Evolutionary conservation across 1,284 basidiomycete species (phyloP).

Genomic region (Fomitopsis schrenkii): DNA sequence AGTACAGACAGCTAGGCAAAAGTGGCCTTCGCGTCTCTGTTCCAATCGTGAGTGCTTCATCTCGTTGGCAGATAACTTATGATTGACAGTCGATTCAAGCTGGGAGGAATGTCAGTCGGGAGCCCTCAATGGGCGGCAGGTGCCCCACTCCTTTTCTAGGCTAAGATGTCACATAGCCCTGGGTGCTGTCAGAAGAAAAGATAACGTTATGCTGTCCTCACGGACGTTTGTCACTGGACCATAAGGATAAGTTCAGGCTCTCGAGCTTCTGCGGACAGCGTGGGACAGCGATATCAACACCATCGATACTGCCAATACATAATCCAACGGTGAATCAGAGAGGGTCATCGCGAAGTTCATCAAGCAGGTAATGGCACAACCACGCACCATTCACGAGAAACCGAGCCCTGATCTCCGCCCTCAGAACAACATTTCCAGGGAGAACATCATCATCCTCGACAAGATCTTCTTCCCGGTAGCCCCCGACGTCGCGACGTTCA

Average conservation of each 20-base stretch:
- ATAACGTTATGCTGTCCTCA: neutral
- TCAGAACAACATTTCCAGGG: conserved; percentile 51
- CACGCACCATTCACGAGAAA: too few relatives aligned
- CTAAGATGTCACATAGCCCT: conserved; percentile 22
- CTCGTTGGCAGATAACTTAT: neutral
- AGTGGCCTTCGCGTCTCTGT: conserved; percentile 48
- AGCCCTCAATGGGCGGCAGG: conserved; percentile 32
- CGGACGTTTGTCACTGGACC: neutral
- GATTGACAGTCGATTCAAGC: conserved; percentile 16
- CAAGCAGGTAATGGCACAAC: conserved; percentile 28
- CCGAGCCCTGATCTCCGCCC: neutral
- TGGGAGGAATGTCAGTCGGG: conserved; percentile 49
- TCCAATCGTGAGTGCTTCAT: conserved; percentile 32
- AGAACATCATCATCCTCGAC: conserved; percentile 43
- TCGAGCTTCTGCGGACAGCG: conserved; percentile 40
- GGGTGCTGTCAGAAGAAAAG: conserved; percentile 44
- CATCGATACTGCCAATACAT: conserved; percentile 56
- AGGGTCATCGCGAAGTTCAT: conserved; percentile 49
- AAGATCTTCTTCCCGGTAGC: conserved; percentile 31
- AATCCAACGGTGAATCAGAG: conserved; percentile 49
- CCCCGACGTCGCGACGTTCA: conserved; percentile 13
- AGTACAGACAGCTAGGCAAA: conserved; percentile 43
- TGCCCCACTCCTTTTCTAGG: neutral
- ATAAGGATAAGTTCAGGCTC: conserved; percentile 11
- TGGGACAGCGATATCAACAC: conserved; percentile 50